Evolutionary conservation across 805 yeast genomes (phyloP).

Genomic region (Metschnikowia hibisci): DNA sequence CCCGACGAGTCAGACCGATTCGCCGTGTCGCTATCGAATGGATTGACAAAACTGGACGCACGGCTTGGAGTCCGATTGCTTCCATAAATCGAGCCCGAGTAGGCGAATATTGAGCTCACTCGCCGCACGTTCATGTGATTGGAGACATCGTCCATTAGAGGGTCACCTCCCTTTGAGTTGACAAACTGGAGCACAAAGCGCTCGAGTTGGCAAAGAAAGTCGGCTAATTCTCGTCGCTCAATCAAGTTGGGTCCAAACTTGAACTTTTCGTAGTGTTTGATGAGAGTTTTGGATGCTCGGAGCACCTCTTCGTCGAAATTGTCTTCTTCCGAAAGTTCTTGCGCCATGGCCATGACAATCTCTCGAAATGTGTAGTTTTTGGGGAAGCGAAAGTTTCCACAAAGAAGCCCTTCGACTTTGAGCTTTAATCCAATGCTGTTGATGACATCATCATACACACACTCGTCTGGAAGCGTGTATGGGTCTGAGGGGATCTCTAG

Average conservation of each 20-base stretch:
- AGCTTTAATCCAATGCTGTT: slow-evolving; percentile 58
- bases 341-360: slow-evolving; percentile 33
- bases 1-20: neutral
- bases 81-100: slow-evolving; percentile 4
- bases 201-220: slow-evolving; percentile 44
- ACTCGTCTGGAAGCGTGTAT: slow-evolving; percentile 25
- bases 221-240: slow-evolving; percentile 53
- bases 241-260: slow-evolving; percentile 64
- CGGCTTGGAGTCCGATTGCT: slow-evolving; percentile 2
- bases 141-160: slow-evolving; percentile 1
- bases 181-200: slow-evolving; percentile 9
- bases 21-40: slow-evolving; percentile 7
- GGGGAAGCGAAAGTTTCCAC: slow-evolving; percentile 36
- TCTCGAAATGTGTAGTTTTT: slow-evolving; percentile 40
- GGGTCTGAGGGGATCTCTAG: slow-evolving; percentile 20
- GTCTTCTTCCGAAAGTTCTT: slow-evolving; percentile 12
- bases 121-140: slow-evolving; percentile 1
- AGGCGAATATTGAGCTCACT: slow-evolving; percentile 5
- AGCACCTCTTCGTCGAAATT: slow-evolving; percentile 9
- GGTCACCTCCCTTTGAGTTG: slow-evolving; percentile 7
- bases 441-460: slow-evolving; percentile 51
- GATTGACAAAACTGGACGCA: slow-evolving; percentile 9
- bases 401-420: slow-evolving; percentile 43
- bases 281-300: slow-evolving; percentile 20
- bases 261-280: slow-evolving; percentile 59